Evolutionary conservation across 768 basidiomycete genomes (phyloP), one percentile per base, ranked within the genome.

Genomic region (Asterophora lycoperdoides): DNA sequence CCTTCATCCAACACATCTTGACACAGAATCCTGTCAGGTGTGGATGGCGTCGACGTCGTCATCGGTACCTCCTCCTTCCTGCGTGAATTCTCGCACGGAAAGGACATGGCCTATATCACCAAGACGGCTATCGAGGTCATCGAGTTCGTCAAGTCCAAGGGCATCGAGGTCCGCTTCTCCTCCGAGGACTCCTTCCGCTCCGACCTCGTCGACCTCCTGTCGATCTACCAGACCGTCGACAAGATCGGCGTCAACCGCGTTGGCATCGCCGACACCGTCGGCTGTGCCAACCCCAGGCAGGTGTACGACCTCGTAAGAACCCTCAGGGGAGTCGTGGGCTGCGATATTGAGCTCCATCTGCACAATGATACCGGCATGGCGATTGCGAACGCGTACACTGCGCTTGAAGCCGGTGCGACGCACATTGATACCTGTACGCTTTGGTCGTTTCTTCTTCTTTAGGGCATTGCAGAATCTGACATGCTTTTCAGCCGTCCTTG

Each of bases 121-220:
- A 97, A 94, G 74, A 89, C 92, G 33, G 95, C 95, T 52, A 93
- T 97, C 60, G 94, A 97, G 68, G 96, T 99, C 59, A 99, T 99
- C 71, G 83, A 95, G 60, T 99, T 87, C 60, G 95, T 99, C 80
- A 99, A 99, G 80, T 93, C 89, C 75, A 99, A 97, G 87, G 87
- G 86, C 52, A 95, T 99, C 62, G 96, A 99, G 74, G 92, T 99
- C 65, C 93, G 96, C 51, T 99, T 99, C 81, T 98, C 96, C 4
- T 94, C 95, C 23, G 96, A 99, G 69, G 96, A 99, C 68, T 96
- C 93, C 15, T 99, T 99, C 91, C 91, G 96, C 57, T 97, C 94
- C 58, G 95, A 99, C 73, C 85, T 99, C 51, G 96, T 98, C 70
- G 96, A 99, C 73, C 80, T 99, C 38, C 78, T 99, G 36, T 94